Evolutionary conservation across 495 filamentous ascomycete species (phyloP), one percentile per base, ranked within the genome.

Genomic region (Aspergillus sclerotiicarbonarius): DNA sequence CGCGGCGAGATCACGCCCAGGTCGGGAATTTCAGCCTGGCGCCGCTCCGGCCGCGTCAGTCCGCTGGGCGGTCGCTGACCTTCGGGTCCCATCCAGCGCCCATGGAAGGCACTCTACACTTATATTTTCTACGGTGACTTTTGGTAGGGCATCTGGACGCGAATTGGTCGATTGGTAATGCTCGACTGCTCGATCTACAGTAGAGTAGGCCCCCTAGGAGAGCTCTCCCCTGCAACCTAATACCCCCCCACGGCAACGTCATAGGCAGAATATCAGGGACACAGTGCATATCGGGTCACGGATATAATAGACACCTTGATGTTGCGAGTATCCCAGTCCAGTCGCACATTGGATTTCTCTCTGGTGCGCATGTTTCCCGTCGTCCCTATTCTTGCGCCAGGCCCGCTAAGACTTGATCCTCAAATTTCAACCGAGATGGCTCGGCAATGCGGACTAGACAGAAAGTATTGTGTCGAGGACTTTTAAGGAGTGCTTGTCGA

Each of bases 181-280:
- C 33, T 35, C 9, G 33, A 13, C 8, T 35, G 8, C 33, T 35
- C 33, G 8, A 35, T 35, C 8, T 35, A 35, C 33, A 10, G 33
- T 13, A 10, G 13, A 13, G 33, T n/a, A 41, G 8, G 13, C 37
- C 6, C 37, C n/a, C 37, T n/a, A n/a, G 37, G 37, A 41, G 37
- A n/a, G 10, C 48, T 56, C 19, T 39, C 44, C 37, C 20, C 30
- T 48, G 30, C 53, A 50, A 50, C 53, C 44, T 41, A 48, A 33
- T 33, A 15, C 25, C 30, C 16, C 31, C 33, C 25, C 53, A 56
- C 53, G 31, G 2, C 44, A 49, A 56, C 54, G 54, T 56, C 54
- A 56, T 49, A 47, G 43, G 35, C 15, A 35, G 8, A 20, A 25
- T 48, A 47, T 30, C 30, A 49, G 44, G 46, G 31, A 48, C 45